These are phyloP conservation scores for Suillus americanus DNA, from an alignment of 768 basidiomycete genomes.

Conservation along the genomic window DNA sequence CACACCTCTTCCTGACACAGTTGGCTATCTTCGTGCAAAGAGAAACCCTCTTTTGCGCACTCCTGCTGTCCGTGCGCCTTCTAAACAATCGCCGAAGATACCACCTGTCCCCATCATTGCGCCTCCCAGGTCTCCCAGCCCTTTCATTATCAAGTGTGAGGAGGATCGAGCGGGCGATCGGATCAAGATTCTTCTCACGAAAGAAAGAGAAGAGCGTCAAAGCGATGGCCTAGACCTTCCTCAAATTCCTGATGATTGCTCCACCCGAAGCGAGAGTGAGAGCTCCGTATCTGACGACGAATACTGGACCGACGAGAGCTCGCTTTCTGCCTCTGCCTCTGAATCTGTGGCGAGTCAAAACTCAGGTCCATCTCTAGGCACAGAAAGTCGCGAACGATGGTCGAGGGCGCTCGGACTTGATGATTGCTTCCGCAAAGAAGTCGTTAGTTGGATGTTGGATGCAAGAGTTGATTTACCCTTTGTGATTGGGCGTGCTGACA, in stretches of 20 bases:
- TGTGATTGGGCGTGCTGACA: background rate
- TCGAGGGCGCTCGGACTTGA: slow-evolving; percentile 31
- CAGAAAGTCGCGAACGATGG: slow-evolving; percentile 14
- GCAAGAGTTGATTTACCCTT: slow-evolving; percentile 22
- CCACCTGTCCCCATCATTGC: slow-evolving; percentile 52
- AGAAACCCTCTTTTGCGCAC: slow-evolving; percentile 27
- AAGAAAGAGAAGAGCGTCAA: slow-evolving; percentile 39
- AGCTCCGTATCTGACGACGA: slow-evolving; percentile 15
- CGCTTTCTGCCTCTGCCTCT: slow-evolving; percentile 7
- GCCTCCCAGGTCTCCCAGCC: slow-evolving; percentile 40
- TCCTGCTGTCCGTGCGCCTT: slow-evolving; percentile 1
- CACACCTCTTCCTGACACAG: slow-evolving; percentile 26
- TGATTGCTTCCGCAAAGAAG: slow-evolving; percentile 30
- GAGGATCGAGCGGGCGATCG: slow-evolving; percentile 47
- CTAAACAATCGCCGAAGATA: slow-evolving; percentile 10
- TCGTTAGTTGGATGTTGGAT: slow-evolving; percentile 47
- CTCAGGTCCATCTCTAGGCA: background rate
- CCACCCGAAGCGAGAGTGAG: slow-evolving; percentile 9
- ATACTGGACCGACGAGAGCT: slow-evolving; percentile 20
- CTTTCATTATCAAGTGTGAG: slow-evolving; percentile 22
- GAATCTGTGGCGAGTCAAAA: slow-evolving; percentile 23
- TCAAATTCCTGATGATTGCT: background rate
- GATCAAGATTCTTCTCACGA: slow-evolving; percentile 38
- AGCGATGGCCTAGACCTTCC: slow-evolving; percentile 31
- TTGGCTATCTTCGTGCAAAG: slow-evolving; percentile 20